These are phyloP conservation scores for Podaxis rugospora DNA, from an alignment of 768 basidiomycete genomes.

Conservation along the genomic window DNA sequence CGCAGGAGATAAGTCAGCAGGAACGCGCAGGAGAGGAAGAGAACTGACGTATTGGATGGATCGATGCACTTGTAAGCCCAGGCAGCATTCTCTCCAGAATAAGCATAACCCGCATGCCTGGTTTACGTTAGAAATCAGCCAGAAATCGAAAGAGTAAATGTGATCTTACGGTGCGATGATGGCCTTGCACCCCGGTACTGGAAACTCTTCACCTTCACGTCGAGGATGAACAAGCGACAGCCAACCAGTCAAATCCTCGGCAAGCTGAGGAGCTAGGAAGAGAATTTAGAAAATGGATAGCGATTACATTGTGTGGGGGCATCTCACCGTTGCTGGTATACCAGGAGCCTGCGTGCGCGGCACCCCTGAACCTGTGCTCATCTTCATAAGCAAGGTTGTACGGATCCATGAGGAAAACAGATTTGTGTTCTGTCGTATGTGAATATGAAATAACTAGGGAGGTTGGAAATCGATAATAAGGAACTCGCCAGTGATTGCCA, in stretches of 20 bases:
- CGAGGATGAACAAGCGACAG: conserved; percentile 47
- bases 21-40: conserved; percentile 6
- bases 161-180: conserved; percentile 82
- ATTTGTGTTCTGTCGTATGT: neutral
- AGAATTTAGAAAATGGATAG: conserved; percentile 2
- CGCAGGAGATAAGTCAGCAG: conserved; percentile 5
- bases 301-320: neutral
- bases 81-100: conserved; percentile 90
- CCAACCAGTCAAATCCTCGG: conserved; percentile 59
- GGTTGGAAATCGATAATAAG: conserved; percentile 9
- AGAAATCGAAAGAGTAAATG: neutral
- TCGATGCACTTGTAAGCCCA: conserved; percentile 96
- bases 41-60: conserved; percentile 68
- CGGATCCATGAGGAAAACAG: neutral
- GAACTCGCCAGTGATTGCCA: neutral
- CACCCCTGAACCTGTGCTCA: conserved; percentile 31
- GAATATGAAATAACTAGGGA: neutral
- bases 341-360: conserved; percentile 90
- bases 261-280: conserved; percentile 48
- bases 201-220: conserved; percentile 39
- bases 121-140: neutral
- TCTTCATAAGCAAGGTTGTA: neutral
- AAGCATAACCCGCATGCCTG: conserved; percentile 95
- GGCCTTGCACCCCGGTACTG: conserved; percentile 70
- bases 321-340: conserved; percentile 65